A percentile compares a stretch with the other conserved stretches of the same genome.
Evolutionary conservation across 805 yeast genomes (phyloP).

Genomic region (Blastobotrys peoriensis): DNA sequence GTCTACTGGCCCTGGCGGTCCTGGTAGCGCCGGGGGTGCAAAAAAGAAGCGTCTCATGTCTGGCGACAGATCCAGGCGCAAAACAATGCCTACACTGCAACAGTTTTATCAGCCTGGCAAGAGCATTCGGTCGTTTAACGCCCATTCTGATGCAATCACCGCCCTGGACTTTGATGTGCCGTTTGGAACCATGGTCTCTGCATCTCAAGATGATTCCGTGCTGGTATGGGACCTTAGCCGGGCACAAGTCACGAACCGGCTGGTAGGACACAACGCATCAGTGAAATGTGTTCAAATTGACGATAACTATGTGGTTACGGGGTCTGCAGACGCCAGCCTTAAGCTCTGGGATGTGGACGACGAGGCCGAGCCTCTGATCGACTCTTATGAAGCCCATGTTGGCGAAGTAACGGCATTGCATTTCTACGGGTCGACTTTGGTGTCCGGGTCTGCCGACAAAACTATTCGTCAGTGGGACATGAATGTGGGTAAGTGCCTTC

Average conservation of each 20-base stretch:
- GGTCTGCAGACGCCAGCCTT: conserved; percentile 58
- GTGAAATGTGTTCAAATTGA: conserved; percentile 57
- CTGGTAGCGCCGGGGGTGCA: neutral
- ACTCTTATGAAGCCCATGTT: conserved; percentile 57
- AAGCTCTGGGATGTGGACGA: conserved; percentile 49
- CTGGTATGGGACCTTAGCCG: conserved; percentile 77
- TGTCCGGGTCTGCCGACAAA: conserved; percentile 65
- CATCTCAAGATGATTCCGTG: conserved; percentile 70
- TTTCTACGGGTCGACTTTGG: conserved; percentile 46
- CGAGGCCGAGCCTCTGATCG: conserved; percentile 33
- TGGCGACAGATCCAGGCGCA: conserved; percentile 32
- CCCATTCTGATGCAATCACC: conserved; percentile 49
- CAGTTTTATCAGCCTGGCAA: conserved; percentile 59
- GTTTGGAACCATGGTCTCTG: conserved; percentile 69
- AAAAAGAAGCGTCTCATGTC: conserved; percentile 24
- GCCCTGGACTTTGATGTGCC: conserved; percentile 67
- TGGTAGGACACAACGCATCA: conserved; percentile 57
- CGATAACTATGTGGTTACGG: conserved; percentile 44
- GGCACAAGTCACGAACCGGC: conserved; percentile 42
- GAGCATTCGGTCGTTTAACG: conserved; percentile 42
- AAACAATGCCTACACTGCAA: conserved; percentile 57
- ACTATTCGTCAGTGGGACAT: conserved; percentile 76
- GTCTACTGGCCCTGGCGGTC: conserved; percentile 1
- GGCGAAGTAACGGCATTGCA: conserved; percentile 61
- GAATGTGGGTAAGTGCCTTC: conserved; percentile 56